Evolutionary conservation across 345 rosid species (phyloP).

Genomic region (Citrus glauca): DNA sequence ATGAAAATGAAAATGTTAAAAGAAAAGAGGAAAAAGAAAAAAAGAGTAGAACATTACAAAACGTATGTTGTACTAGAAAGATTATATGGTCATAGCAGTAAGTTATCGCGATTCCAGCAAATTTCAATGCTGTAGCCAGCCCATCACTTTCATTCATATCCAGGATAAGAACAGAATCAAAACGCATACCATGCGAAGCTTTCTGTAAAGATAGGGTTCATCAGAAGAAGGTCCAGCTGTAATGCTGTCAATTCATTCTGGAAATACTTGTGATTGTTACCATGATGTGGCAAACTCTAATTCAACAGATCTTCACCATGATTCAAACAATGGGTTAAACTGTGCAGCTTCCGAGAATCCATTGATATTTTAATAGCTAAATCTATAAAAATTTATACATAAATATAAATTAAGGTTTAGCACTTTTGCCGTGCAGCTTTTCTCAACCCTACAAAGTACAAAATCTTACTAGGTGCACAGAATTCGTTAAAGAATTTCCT

Average conservation of each 20-base stretch:
- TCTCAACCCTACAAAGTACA: not conserved
- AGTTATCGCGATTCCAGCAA: not conserved
- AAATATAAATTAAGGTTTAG: not conserved
- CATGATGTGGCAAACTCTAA: not conserved
- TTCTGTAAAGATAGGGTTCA: not conserved
- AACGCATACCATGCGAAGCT: no score
- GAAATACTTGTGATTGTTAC: no score
- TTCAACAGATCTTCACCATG: not conserved
- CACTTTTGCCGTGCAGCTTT: not conserved
- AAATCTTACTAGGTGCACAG: not conserved
- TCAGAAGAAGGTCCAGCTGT: not conserved
- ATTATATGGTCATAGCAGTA: not conserved
- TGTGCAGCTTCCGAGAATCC: not conserved
- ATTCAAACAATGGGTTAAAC: no score
- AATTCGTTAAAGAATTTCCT: not conserved
- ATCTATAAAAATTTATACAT: not conserved
- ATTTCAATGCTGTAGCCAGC: not conserved
- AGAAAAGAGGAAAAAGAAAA: no score
- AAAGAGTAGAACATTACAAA: no score
- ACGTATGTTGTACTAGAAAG: no score
- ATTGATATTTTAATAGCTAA: not conserved
- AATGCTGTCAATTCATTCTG: not conserved
- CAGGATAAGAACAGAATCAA: no score
- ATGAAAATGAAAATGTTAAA: not conserved
- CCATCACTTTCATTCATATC: no score